Percentiles rank a stretch among this genome's conserved stretches.
Evolutionary conservation across 306 rosid species (phyloP).

Genomic region (Prunus davidiana): DNA sequence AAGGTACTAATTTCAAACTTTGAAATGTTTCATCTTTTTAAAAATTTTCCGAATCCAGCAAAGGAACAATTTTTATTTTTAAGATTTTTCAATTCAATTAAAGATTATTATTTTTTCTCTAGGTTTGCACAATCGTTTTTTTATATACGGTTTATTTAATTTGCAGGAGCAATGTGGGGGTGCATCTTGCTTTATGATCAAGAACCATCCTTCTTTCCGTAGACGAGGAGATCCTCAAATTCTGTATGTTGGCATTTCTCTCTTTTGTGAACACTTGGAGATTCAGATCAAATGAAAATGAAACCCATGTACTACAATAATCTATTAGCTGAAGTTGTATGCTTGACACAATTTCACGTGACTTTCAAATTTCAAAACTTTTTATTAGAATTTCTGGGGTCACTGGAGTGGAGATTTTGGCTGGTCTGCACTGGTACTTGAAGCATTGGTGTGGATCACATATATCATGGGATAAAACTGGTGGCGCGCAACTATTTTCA

Average conservation of each 20-base stretch:
- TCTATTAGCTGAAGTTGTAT: neutral
- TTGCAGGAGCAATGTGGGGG: conserved; percentile 65
- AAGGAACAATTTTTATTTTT: neutral
- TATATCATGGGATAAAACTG: conserved; percentile 92
- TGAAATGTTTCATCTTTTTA: neutral
- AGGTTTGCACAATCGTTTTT: too few relatives aligned
- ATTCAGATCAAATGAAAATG: neutral
- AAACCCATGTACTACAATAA: neutral
- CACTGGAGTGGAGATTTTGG: conserved; percentile 77
- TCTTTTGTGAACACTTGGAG: neutral
- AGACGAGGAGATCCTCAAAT: conserved; percentile 52
- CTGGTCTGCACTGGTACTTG: conserved; percentile 84
- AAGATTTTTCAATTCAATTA: too few relatives aligned
- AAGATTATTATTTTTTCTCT: too few relatives aligned
- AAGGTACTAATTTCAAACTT: conserved; percentile 32
- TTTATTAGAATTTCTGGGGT: conserved; percentile 55
- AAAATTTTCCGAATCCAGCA: neutral
- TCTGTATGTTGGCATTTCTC: conserved; percentile 37
- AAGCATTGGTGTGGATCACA: conserved; percentile 76
- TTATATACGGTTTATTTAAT: neutral
- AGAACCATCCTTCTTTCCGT: conserved; percentile 52
- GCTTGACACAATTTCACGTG: neutral
- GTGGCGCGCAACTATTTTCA: conserved; percentile 66
- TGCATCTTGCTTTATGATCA: conserved; percentile 60
- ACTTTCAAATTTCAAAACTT: conserved; percentile 7